phyloP scores from a whole-genome alignment of 129 eudicot genomes.

The Pulicaria dysenterica region DNA sequence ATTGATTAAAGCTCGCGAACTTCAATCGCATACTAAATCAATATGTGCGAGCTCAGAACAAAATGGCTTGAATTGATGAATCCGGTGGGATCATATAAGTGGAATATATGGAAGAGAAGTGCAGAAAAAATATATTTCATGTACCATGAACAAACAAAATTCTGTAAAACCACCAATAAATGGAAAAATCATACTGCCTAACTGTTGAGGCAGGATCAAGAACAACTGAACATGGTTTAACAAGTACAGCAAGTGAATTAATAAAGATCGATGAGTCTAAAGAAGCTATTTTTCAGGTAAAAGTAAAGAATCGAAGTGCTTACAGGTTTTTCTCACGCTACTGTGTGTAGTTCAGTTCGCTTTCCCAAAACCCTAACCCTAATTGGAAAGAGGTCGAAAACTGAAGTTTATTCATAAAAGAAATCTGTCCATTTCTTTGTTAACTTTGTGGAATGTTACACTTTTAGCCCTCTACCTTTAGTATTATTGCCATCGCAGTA shows the following conservation, averaged over 20 bases:
- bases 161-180: not conserved
- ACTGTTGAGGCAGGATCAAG: too few relatives aligned
- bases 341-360: slow-evolving; percentile 15
- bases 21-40: not conserved
- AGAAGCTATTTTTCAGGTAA: slow-evolving; percentile 8
- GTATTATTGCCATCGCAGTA: not conserved
- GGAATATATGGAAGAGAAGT: not conserved
- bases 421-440: slow-evolving; percentile 14
- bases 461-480: slow-evolving; percentile 12
- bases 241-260: not conserved
- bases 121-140: not conserved
- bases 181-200: not conserved
- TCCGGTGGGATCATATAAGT: not conserved
- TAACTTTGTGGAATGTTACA: slow-evolving; percentile 8
- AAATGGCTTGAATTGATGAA: not conserved
- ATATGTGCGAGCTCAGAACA: not conserved
- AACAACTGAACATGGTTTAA: too few relatives aligned
- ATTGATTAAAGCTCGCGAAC: not conserved
- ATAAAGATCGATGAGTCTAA: not conserved
- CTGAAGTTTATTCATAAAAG: slow-evolving; percentile 11
- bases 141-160: not conserved
- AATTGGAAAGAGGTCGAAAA: slow-evolving; percentile 27
- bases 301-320: slow-evolving; percentile 7
- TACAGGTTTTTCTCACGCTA: not conserved
- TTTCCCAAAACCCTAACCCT: slow-evolving; percentile 39